Conservation (phyloP, 208 protist species). For the Zelonia costaricensis region DNA sequence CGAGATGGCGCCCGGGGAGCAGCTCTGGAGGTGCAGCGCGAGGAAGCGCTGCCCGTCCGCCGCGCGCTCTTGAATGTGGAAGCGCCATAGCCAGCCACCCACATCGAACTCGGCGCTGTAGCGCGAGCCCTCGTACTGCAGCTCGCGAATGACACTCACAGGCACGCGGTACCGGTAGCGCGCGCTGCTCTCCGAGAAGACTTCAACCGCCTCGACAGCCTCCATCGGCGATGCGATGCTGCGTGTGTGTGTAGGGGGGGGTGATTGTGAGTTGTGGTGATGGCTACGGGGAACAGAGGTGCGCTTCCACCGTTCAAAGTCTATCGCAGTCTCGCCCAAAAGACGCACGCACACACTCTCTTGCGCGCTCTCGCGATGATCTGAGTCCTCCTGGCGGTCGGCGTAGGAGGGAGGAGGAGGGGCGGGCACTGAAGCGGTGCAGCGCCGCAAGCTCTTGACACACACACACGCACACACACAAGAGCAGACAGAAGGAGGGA, state of each 20-base stretch:
- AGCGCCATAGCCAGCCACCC: conserved; percentile 72
- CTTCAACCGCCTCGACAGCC: conserved; percentile 61
- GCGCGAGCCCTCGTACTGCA: conserved; percentile 59
- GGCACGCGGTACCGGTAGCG: conserved; percentile 84
- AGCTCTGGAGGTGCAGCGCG: conserved; percentile 85
- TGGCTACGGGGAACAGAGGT: too few species aligned
- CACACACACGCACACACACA: neutral
- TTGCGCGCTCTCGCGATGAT: too few species aligned
- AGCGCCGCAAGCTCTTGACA: neutral
- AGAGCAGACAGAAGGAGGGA: neutral
- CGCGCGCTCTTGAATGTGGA: conserved; percentile 79
- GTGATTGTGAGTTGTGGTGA: too few species aligned
- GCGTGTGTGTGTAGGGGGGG: too few species aligned
- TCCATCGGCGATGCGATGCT: conserved; percentile 53
- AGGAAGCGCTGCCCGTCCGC: conserved; percentile 59
- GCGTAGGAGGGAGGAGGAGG: neutral
- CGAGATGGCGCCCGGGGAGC: conserved; percentile 37
- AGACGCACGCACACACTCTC: too few species aligned
- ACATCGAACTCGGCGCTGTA: conserved; percentile 87
- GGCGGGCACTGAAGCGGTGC: neutral
- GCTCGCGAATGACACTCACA: conserved; percentile 59
- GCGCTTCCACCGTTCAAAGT: too few species aligned
- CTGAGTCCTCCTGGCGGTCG: too few species aligned
- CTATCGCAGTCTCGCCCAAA: too few species aligned
- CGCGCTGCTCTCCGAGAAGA: conserved; percentile 63